Evolutionary conservation across 805 yeast genomes (phyloP), one percentile per base, ranked within the genome.

Genomic region (Ogataea siamensis): DNA sequence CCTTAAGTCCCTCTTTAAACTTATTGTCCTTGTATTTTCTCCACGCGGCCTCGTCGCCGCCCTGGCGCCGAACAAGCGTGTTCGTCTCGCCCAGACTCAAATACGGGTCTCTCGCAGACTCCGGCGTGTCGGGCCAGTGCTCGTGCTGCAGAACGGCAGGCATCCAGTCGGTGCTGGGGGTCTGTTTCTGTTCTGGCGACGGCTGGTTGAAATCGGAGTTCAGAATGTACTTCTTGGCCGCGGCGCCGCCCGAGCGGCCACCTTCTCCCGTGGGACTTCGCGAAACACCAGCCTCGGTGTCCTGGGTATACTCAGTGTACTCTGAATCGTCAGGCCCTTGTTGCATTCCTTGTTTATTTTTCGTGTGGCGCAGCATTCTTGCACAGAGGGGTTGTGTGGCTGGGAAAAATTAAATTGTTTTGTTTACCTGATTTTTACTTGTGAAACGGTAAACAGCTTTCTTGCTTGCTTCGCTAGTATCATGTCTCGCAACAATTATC

Each of bases 31-130:
- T 40, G 34, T 58, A 59, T 35, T 54, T 57, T 16, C 54, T 49
- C 60, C 63, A 60, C 21, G 54, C 57, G 3, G 64, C 64, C 18
- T 45, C 49, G 18, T 48, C 49, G 19, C 50, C 45, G 0, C 46
- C 54, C 8, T 42, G 28, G 5, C 43, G 28, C 16, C 49, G 28
- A 15, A 53, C 41, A 43, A 59, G 52, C 9, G 64, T 59, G 19
- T 53, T 43, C 4, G 44, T 33, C 4, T 43, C 46, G 4, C 51
- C 45, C 10, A 50, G 31, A 28, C 52, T 46, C 21, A 53, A 18
- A 26, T 51, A 49, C 12, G 61, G 61, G 23, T 46, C 40, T 5
- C 26, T 17, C 12, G 34, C 7, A 4, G 17, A 15, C 18, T 39
- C 42, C 38, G 21, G 40, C 10, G 28, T 39, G 12, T 50, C 57